phyloP scores from a whole-genome alignment of 495 filamentous ascomycete species.

The Eremomyces bilateralis region DNA sequence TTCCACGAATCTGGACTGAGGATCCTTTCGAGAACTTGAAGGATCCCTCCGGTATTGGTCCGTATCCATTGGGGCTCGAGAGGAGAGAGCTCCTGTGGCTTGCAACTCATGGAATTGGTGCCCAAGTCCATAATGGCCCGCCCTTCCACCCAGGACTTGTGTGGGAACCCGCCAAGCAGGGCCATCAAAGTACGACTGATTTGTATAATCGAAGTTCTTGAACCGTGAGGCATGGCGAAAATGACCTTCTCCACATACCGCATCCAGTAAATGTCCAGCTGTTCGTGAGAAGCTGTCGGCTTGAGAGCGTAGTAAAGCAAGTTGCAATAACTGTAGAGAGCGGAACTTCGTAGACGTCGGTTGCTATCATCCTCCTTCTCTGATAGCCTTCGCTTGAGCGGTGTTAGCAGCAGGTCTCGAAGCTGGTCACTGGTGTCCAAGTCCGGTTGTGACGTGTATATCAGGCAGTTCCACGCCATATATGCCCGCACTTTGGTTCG shows the following conservation, averaged over 20 bases:
- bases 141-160: neutral
- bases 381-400: neutral
- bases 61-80: constrained; percentile 1
- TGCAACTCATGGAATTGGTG: neutral
- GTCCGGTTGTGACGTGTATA: neutral
- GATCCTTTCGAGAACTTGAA: neutral
- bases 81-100: neutral
- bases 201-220: no score
- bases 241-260: neutral
- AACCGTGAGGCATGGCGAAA: no score
- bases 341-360: neutral
- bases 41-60: neutral
- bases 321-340: neutral
- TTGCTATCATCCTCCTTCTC: no score
- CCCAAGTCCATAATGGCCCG: no score
- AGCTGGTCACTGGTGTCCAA: neutral
- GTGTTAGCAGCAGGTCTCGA: neutral
- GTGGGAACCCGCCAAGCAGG: neutral
- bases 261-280: neutral
- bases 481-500: neutral
- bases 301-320: neutral
- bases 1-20: neutral
- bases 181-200: neutral
- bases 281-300: neutral
- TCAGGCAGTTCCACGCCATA: neutral